Evolutionary conservation across 2,329 filamentous ascomycete species (phyloP).

Genomic region (Phyllosticta citriasiana): DNA sequence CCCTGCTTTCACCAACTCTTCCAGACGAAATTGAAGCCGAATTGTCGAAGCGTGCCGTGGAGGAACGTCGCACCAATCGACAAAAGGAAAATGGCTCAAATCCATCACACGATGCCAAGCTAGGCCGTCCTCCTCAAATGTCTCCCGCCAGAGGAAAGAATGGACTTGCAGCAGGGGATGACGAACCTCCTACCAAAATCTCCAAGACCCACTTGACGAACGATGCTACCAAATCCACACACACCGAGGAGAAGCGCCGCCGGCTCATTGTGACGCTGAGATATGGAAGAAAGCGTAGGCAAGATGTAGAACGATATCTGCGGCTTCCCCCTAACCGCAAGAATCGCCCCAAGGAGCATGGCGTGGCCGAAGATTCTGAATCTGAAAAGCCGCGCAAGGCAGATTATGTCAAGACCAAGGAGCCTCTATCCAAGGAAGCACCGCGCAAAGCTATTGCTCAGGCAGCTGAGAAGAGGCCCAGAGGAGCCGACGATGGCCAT

Average conservation of each 20-base stretch:
- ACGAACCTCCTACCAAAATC: not conserved
- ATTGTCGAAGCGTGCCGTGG: slow-evolving; percentile 34
- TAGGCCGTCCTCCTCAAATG: not conserved
- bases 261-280: slow-evolving; percentile 40
- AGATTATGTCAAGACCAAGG: slow-evolving; percentile 10
- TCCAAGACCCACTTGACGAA: not conserved
- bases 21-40: slow-evolving; percentile 46
- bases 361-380: not conserved
- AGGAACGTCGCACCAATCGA: slow-evolving; percentile 16
- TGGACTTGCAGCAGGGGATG: not conserved
- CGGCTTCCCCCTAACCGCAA: slow-evolving; percentile 21
- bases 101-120: slow-evolving; percentile 21
- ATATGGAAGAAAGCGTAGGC: slow-evolving; percentile 40
- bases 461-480: slow-evolving; percentile 25
- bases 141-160: not conserved
- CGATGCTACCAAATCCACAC: not conserved
- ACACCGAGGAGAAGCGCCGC: slow-evolving; percentile 12
- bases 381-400: slow-evolving; percentile 2
- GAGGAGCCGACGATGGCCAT: slow-evolving; percentile 20
- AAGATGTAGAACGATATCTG: slow-evolving; percentile 34
- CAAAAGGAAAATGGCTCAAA: slow-evolving; percentile 22
- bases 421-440: not conserved
- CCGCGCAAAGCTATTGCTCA: slow-evolving; percentile 2
- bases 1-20: slow-evolving; percentile 48
- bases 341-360: slow-evolving; percentile 15